Evolutionary conservation across 805 yeast species (phyloP).

Genomic region (Saccharomycopsis malanga): DNA sequence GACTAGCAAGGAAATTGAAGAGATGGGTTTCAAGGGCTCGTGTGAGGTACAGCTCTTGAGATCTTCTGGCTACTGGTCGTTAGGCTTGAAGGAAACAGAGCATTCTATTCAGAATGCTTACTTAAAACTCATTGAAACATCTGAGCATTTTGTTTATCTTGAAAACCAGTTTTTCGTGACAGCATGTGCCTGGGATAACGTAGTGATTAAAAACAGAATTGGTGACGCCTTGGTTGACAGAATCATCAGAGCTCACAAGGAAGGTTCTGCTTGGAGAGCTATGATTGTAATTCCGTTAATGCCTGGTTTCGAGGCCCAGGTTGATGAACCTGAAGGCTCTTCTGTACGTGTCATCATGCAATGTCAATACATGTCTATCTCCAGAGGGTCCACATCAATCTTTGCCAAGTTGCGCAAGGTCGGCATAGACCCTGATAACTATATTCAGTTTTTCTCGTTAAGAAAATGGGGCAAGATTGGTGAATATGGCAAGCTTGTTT

Average conservation of each 20-base stretch:
- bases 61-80: constrained; percentile 89
- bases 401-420: constrained; percentile 71
- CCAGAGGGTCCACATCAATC: constrained; percentile 82
- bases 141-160: constrained; percentile 87
- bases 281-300: constrained; percentile 86
- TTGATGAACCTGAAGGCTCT: constrained; percentile 89
- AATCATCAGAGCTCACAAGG: constrained; percentile 78
- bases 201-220: constrained; percentile 75
- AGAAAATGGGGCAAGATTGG: constrained; percentile 96
- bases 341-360: constrained; percentile 95
- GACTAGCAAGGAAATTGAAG: constrained; percentile 59
- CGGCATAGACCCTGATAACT: constrained; percentile 84
- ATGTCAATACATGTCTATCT: constrained; percentile 89
- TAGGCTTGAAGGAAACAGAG: constrained; percentile 80
- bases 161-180: constrained; percentile 95
- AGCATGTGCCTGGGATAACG: constrained; percentile 80
- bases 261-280: constrained; percentile 79
- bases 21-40: constrained; percentile 59
- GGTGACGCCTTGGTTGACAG: constrained; percentile 98
- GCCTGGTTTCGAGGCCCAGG: constrained; percentile 96
- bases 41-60: constrained; percentile 89
- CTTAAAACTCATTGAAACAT: constrained; percentile 79
- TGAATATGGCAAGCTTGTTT: constrained; percentile 58
- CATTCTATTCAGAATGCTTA: constrained; percentile 91
- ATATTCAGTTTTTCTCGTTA: constrained; percentile 84